phyloP scores from a whole-genome alignment of 441 rosid species.

The Syzygium malaccense region DNA sequence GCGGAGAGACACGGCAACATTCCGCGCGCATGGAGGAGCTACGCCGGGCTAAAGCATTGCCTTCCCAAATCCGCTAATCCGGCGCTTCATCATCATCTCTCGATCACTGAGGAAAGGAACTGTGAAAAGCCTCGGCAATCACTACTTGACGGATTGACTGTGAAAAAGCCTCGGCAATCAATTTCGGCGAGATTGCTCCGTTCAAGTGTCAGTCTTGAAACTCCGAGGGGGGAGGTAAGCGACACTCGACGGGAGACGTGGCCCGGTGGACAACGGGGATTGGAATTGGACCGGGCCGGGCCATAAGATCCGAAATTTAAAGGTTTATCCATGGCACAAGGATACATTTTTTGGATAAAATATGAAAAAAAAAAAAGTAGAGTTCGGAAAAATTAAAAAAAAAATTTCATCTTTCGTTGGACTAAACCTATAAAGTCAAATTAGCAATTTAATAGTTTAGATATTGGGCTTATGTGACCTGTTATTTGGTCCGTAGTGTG shows the following conservation, averaged over 20 bases:
- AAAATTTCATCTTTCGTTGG: neutral
- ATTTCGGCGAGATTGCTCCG: neutral
- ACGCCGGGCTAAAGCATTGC: neutral
- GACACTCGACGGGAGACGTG: neutral
- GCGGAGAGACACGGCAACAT: conserved; percentile 48
- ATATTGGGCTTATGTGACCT: neutral
- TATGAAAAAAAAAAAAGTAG: neutral
- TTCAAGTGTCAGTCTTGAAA: neutral
- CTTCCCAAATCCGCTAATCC: neutral
- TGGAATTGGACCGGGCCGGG: neutral
- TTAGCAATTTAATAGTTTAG: neutral
- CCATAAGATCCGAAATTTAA: neutral
- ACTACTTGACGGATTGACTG: neutral
- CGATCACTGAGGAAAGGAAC: neutral
- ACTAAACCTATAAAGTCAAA: neutral
- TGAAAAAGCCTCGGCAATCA: neutral
- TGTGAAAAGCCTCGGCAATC: neutral
- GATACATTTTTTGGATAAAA: neutral
- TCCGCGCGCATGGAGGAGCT: neutral
- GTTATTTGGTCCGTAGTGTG: neutral
- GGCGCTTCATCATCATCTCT: neutral
- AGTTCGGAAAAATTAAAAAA: neutral
- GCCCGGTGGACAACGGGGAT: neutral
- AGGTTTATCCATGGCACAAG: neutral
- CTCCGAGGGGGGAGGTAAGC: neutral